A percentile compares a stretch with the other conserved stretches of the same genome.
Conservation (phyloP, 441 rosid genomes). For the Erysimum cheiri region DNA sequence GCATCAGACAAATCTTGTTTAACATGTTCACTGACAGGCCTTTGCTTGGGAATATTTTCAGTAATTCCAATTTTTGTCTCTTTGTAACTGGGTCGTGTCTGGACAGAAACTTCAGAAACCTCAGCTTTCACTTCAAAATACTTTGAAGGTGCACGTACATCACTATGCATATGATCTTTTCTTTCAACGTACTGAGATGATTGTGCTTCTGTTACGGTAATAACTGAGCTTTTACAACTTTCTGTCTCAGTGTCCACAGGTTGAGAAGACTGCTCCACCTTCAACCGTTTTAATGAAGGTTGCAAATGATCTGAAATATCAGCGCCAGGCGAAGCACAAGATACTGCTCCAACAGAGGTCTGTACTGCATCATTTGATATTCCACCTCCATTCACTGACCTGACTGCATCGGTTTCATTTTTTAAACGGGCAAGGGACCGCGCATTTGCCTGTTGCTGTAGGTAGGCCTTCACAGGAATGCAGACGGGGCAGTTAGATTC, state of each 20-base stretch:
- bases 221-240: conserved; percentile 56
- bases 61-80: conserved; percentile 57
- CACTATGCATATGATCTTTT: conserved; percentile 62
- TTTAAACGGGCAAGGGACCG: conserved; percentile 61
- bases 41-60: conserved; percentile 58
- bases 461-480: conserved; percentile 76
- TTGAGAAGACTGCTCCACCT: conserved; percentile 73
- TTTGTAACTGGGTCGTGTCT: conserved; percentile 48
- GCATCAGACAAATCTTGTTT: conserved; percentile 48
- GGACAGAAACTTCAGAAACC: conserved; percentile 57
- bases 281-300: conserved; percentile 91
- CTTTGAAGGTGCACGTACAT: conserved; percentile 56
- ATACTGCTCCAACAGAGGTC: conserved; percentile 49
- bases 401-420: conserved; percentile 50
- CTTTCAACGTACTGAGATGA: conserved; percentile 53
- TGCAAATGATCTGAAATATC: conserved; percentile 67
- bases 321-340: conserved; percentile 53
- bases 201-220: conserved; percentile 51
- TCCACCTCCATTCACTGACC: conserved; percentile 49
- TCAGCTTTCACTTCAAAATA: conserved; percentile 73
- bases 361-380: conserved; percentile 59
- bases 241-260: conserved; percentile 58
- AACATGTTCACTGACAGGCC: conserved; percentile 52
- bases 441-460: conserved; percentile 61
- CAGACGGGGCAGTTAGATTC: conserved; percentile 93